Base-by-base conservation (phyloP, 2,329 filamentous ascomycete genomes). In the Blastomyces parvus region DNA sequence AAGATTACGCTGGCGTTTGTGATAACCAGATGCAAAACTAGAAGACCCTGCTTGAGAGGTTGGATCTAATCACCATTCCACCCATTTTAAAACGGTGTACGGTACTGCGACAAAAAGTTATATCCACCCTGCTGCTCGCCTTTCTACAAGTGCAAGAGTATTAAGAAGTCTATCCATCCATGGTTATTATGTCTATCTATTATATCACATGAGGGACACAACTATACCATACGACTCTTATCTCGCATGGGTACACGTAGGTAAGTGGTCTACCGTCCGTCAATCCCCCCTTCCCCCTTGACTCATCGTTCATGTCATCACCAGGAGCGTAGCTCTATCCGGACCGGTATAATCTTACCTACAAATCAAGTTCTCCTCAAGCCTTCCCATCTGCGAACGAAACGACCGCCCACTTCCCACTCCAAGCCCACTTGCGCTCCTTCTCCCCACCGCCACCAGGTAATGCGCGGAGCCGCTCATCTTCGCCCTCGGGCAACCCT, bases 381-480 rank as follows among this genome's bases (percentile, higher is more conserved):
- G 65, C 69, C 73, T 89, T 89, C 0, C 89, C 89, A 68, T 88
- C 83, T 56, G 83, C 91, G 70, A 92, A 91, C 38, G 90, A 91
- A 4, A 96, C 87, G n/a, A 97, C 91, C 6, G 93, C 93, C 89
- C 90, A 97, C 77, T 97, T 97, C 52, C 93, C 93, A 71, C 85
- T 89, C 92, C 92, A 97, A 0, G 91, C 92, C 93, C 93, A 97
- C 74, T 90, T 89, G 63, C 94, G 83, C 30, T 85, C 83, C 63
- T 74, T 88, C 75, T 67, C 83, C 65, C 91, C 86, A 3, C 88
- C 89, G 0, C 89, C 89, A 19, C 82, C 86, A 61, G 89, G 86
- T 61, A 78, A 82, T 9, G 83, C 80, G 68, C 83, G 86, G 61
- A 97, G 79, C 73, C 87, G 85, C 78, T 97, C 91, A 71, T 99